These are phyloP conservation scores for Backusella parvicylindrica DNA, from an alignment of 192 early-diverging fungal genomes.

Conservation along the genomic window DNA sequence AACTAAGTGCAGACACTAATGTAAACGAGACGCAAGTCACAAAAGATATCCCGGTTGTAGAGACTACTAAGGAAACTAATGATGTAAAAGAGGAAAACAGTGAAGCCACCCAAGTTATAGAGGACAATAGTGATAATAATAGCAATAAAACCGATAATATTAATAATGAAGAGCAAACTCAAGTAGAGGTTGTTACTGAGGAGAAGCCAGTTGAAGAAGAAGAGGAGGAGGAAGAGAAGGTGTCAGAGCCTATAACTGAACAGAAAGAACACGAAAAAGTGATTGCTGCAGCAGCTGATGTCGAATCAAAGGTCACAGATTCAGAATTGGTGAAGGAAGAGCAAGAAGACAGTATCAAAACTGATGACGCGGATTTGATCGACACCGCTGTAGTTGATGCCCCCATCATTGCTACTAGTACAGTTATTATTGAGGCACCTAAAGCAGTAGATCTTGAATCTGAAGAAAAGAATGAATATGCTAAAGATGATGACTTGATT, in stretches of 20 bases:
- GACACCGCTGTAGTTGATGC: background rate
- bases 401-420: background rate
- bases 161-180: background rate
- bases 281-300: background rate
- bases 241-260: background rate
- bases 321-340: background rate
- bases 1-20: background rate
- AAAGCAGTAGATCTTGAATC: background rate
- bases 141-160: background rate
- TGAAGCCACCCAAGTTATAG: background rate
- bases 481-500: background rate
- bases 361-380: background rate
- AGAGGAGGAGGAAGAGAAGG: background rate
- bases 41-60: background rate
- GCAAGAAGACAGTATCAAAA: background rate
- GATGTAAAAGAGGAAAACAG: background rate
- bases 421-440: background rate
- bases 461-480: background rate
- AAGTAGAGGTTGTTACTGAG: background rate
- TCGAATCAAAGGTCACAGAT: background rate
- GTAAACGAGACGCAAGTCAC: background rate
- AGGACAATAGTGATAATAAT: background rate
- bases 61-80: background rate
- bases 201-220: background rate
- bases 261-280: background rate